phyloP scores from a whole-genome alignment of 1,139 yeast species.

The Yamadazyma membranifaciens region DNA sequence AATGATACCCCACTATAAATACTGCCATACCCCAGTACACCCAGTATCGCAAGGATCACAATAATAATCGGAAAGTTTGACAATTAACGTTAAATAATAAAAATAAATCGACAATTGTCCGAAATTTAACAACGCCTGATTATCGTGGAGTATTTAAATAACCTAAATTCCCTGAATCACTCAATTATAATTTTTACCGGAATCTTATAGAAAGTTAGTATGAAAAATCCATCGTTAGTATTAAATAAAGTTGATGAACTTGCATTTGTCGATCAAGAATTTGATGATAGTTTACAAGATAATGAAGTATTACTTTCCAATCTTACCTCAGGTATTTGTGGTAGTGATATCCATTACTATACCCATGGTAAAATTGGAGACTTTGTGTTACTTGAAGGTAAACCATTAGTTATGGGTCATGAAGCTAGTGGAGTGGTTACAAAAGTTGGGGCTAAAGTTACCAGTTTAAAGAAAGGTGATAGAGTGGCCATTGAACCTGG shows the following conservation, averaged over 20 bases:
- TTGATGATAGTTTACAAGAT: slow-evolving; percentile 61
- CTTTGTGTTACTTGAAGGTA: slow-evolving; percentile 50
- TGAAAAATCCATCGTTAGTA: slow-evolving; percentile 64
- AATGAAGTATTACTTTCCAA: slow-evolving; percentile 74
- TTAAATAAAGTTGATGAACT: slow-evolving; percentile 64
- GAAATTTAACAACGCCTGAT: no score
- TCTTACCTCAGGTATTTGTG: slow-evolving; percentile 81
- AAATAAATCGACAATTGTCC: background rate
- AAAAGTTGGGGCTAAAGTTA: slow-evolving; percentile 62
- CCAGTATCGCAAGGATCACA: no score
- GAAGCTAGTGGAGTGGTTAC: slow-evolving; percentile 73
- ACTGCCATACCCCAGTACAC: no score
- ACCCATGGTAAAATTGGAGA: slow-evolving; percentile 79
- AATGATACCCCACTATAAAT: no score
- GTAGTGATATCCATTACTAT: slow-evolving; percentile 83
- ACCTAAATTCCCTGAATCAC: no score
- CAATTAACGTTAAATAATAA: no score
- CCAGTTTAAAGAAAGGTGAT: slow-evolving; percentile 66
- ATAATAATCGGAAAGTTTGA: no score
- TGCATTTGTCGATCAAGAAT: slow-evolving; percentile 60
- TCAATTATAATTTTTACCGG: no score
- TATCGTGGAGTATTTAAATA: no score
- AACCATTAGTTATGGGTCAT: slow-evolving; percentile 75
- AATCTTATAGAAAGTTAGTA: background rate
- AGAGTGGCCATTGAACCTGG: slow-evolving; percentile 78